Evolutionary conservation across 805 yeast species (phyloP).

Genomic region (Candida palmyrensis): DNA sequence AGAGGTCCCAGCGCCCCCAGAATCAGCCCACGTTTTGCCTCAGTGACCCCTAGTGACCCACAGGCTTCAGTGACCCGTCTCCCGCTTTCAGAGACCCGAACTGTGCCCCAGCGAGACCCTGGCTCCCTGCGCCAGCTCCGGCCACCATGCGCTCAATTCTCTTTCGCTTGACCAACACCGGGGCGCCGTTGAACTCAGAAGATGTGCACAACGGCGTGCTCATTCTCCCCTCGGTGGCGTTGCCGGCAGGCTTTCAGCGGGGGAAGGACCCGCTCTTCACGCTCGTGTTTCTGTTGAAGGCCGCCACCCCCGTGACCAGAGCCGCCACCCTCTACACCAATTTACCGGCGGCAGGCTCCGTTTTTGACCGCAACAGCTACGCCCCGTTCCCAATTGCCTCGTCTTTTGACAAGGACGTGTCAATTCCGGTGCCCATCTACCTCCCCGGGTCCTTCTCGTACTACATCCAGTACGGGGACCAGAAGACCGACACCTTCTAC

Average conservation of each 20-base stretch:
- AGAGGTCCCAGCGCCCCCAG: too few species aligned
- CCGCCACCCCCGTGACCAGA: conserved; percentile 69
- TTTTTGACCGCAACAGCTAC: conserved; percentile 55
- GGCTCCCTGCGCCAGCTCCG: too few species aligned
- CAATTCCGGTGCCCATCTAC: conserved; percentile 55
- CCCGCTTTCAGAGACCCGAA: too few species aligned
- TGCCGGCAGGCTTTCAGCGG: conserved; percentile 21
- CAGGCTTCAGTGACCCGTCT: too few species aligned
- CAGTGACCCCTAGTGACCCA: too few species aligned
- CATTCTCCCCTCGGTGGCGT: conserved; percentile 44
- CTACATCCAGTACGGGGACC: conserved; percentile 53
- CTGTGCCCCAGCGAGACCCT: too few species aligned
- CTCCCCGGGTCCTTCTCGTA: conserved; percentile 78
- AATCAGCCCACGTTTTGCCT: too few species aligned
- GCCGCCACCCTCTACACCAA: conserved; percentile 73
- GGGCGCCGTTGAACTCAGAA: conserved; percentile 39
- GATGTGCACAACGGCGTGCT: conserved; percentile 43
- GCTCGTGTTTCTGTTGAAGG: conserved; percentile 61
- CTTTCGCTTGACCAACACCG: conserved; percentile 41
- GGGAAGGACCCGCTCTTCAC: conserved; percentile 39
- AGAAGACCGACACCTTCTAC: conserved; percentile 53
- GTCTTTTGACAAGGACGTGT: conserved; percentile 61
- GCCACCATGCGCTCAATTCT: conserved; percentile 25
- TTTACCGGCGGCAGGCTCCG: conserved; percentile 45
- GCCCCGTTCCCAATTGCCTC: conserved; percentile 45